Evolutionary conservation across 805 yeast genomes (phyloP), one percentile per base, ranked within the genome.

Genomic region (Wickerhamiella siamensis): DNA sequence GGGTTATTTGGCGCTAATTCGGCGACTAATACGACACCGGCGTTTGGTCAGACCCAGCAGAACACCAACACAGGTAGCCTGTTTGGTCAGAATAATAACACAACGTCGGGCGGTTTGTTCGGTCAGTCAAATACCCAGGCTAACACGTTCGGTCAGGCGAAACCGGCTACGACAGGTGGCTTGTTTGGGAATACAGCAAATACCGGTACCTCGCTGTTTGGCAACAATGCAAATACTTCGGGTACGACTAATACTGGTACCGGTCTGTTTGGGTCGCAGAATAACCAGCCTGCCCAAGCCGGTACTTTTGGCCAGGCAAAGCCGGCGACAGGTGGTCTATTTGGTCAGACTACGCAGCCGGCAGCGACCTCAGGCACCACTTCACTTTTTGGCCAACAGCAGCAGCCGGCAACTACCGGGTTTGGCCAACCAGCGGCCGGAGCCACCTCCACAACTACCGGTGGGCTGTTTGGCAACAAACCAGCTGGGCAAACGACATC

Each of bases 351-450:
- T 26, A 14, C 24, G 16, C 38, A 36, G 38, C 38, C 16, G 29
- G 49, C 27, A 10, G 37, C 26, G 22, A 37, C 39, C 21, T 39
- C 42, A 10, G 47, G 19, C 6, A 40, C 32, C 31, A 46, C 49
- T 21, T 71, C 71, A 2, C 42, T 67, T 37, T 67, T 68, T 50
- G 72, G 72, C 27, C 42, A 54, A 22, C 58, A 60, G 36, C 49
- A 49, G 35, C n/a, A n/a, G n/a, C n/a, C n/a, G n/a, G n/a, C n/a
- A n/a, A 48, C 47, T 19, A 43, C 49, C 36, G 53, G 47, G 33
- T n/a, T n/a, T n/a, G n/a, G n/a, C n/a, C n/a, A n/a, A n/a, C n/a
- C n/a, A n/a, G n/a, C n/a, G n/a, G n/a, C n/a, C n/a, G n/a, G n/a
- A n/a, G n/a, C n/a, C n/a, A 39, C 53, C 31, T 47, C 56, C 9